Base-by-base conservation (phyloP, 202 grass and related monocot genomes). In the Digitaria exilis region DNA sequence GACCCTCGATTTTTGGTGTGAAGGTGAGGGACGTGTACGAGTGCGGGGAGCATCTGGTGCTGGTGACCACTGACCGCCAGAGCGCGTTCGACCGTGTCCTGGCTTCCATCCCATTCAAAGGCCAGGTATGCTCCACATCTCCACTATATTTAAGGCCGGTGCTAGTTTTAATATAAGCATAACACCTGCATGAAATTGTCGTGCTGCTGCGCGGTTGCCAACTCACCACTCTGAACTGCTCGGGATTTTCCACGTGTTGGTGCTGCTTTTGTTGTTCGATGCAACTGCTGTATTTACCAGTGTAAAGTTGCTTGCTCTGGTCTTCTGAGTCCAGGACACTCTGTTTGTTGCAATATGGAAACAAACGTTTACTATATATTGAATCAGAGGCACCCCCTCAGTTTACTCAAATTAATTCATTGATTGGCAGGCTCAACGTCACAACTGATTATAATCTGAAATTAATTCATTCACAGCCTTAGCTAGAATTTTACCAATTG, bases 21-120 rank as follows among this genome's bases (percentile, higher is more conserved):
- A 48, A 98, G 96, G 96, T 95, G 80, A 93, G 96, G 74, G 96
- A 98, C 56, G 87, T 95, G n/a, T 95, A 98, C 65, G 90, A 95
- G 89, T 89, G 89, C 60, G 92, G 88, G 71, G 76, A 98, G 48
- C 86, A 92, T 71, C 83, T 95, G 18, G 93, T 95, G 62, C 81
- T 98, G 18, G 93, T 95, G 78, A 98, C 96, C 64, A 96, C 96
- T 3, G 93, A 98, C 64, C 80, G 93, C 32, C 96, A 96, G 83
- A 98, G 96, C 81, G 93, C 93, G 9, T 96, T 98, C 80, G 96
- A 96, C 76, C 89, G 91, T 29, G 80, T 96, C 29, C 87, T 98
- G 50, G 93, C 96, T 67, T 98, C 91, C 61, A 92, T 98, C 67
- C 96, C 96, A 34, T 98, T 98, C 50, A 98, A 96, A 90, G 96